phyloP scores from a whole-genome alignment of 768 basidiomycete species.

The Pisolithus microcarpus region DNA sequence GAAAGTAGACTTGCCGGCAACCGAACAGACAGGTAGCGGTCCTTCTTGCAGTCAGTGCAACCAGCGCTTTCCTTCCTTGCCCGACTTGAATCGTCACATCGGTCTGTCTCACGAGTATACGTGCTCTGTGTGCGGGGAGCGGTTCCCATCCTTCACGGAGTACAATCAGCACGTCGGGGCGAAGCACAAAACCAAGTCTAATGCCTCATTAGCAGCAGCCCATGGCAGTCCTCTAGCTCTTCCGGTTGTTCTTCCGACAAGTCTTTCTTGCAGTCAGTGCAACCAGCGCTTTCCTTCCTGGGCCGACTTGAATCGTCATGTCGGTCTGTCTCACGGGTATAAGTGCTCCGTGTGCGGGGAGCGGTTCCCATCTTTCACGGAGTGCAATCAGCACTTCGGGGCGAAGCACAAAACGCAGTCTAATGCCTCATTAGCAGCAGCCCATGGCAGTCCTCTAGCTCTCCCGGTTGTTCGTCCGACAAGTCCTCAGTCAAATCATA shows the following conservation, averaged over 20 bases:
- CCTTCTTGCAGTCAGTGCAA: conserved; percentile 18
- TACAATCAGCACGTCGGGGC: conserved; percentile 24
- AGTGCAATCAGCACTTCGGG: conserved; percentile 25
- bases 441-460: conserved; percentile 9
- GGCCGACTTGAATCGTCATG: conserved; percentile 15
- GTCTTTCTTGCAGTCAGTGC: conserved; percentile 17
- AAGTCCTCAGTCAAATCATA: conserved; percentile 13
- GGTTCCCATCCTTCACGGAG: conserved; percentile 17
- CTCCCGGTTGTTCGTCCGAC: conserved; percentile 4
- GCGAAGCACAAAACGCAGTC: conserved; percentile 10
- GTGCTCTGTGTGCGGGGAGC: conserved; percentile 19
- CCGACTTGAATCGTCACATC: conserved; percentile 16
- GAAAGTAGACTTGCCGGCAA: not conserved
- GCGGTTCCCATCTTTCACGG: conserved; percentile 15
- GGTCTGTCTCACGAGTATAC: conserved; percentile 13
- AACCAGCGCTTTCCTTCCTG: conserved; percentile 11
- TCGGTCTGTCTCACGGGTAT: conserved; percentile 13
- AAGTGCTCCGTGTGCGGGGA: conserved; percentile 20
- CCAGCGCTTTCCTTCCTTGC: conserved; percentile 9
- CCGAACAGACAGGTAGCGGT: not conserved
- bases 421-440: conserved; percentile 1
- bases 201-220: conserved; percentile 2
- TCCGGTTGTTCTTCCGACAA: conserved; percentile 6
- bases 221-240: conserved; percentile 10
- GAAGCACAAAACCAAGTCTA: conserved; percentile 10